phyloP scores from a whole-genome alignment of 495 filamentous ascomycete genomes.

The Xylaria nigripes region DNA sequence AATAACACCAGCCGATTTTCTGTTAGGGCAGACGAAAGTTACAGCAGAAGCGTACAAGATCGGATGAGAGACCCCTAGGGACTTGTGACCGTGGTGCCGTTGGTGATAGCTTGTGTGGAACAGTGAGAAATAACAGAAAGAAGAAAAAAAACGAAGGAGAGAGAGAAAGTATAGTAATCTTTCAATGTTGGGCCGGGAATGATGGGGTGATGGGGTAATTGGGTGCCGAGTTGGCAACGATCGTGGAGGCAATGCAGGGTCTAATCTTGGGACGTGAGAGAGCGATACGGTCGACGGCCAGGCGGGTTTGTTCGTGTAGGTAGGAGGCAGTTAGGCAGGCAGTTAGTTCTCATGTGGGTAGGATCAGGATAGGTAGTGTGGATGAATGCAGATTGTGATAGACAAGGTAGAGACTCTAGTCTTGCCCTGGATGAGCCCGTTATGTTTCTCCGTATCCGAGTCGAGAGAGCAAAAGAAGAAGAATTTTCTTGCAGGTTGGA shows the following conservation, averaged over 20 bases:
- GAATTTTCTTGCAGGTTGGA: constrained; percentile 7
- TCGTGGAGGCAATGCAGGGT: background rate
- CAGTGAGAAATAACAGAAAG: background rate
- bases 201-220: constrained; percentile 1
- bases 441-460: background rate
- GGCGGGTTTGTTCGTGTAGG: background rate
- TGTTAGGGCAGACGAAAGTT: background rate
- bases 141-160: background rate
- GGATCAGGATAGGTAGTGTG: too few relatives aligned
- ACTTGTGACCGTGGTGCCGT: background rate
- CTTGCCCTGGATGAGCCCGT: too few relatives aligned
- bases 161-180: constrained; percentile 2
- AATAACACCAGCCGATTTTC: background rate
- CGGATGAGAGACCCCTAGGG: background rate
- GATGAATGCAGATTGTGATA: too few relatives aligned
- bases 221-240: constrained; percentile 8
- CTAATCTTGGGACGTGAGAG: background rate
- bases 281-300: background rate
- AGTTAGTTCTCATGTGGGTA: too few relatives aligned
- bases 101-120: background rate
- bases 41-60: too few relatives aligned
- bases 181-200: constrained; percentile 3
- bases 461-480: background rate
- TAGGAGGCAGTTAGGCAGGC: too few relatives aligned
- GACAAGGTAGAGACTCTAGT: too few relatives aligned